Conservation (phyloP, 2,329 filamentous ascomycete genomes). For the Botrytis aclada region DNA sequence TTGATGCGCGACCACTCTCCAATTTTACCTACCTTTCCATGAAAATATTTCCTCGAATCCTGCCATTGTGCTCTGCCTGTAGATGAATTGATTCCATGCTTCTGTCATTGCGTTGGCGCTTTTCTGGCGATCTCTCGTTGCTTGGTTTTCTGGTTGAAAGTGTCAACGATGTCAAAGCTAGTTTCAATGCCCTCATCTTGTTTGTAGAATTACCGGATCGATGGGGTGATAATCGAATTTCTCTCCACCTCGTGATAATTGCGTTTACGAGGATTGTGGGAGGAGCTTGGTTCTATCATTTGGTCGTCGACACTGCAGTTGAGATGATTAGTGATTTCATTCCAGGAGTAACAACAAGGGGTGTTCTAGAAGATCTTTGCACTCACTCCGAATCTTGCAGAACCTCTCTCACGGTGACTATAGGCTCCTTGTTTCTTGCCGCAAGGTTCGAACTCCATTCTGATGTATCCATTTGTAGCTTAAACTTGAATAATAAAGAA, state of each 20-base stretch:
- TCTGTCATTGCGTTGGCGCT: neutral
- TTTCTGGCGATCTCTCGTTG: slow-evolving; percentile 12
- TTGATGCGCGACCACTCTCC: neutral
- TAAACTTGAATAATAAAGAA: neutral
- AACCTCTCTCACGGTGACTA: slow-evolving; percentile 4
- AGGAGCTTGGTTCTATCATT: neutral
- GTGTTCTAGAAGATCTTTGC: neutral
- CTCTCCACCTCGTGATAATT: neutral
- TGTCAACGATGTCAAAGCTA: neutral
- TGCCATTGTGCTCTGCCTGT: neutral
- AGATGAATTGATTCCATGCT: neutral
- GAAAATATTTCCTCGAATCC: neutral
- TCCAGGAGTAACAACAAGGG: neutral
- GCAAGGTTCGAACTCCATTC: neutral
- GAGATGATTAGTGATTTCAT: neutral
- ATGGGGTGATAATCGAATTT: neutral
- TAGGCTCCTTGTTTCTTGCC: neutral
- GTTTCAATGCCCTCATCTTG: neutral
- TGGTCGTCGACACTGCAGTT: slow-evolving; percentile 2
- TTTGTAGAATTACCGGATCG: neutral
- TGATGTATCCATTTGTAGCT: neutral
- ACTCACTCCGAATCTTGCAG: slow-evolving; percentile 8
- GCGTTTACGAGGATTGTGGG: neutral
- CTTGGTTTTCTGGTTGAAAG: neutral
- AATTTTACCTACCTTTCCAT: neutral